phyloP scores from a whole-genome alignment of 495 filamentous ascomycete species.

The Aspergillus sparsus region DNA sequence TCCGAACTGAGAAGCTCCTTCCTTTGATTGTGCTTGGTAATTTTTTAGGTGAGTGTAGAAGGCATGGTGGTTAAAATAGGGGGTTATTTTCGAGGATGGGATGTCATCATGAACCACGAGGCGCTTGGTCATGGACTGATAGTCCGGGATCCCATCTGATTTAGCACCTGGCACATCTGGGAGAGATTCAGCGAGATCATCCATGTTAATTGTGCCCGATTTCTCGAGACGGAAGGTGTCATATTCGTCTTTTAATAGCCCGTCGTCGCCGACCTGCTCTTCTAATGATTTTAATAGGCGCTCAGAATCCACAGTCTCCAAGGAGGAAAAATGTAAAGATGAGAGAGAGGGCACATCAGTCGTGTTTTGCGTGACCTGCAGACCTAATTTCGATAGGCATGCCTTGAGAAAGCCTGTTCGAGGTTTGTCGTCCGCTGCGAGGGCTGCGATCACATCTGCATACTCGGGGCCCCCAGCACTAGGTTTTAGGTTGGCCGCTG shows the following conservation, averaged over 20 bases:
- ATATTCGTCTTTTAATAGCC: conserved; percentile 80
- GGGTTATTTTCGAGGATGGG: conserved; percentile 74
- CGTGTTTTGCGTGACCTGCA: conserved; percentile 70
- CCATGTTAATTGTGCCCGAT: conserved; percentile 63
- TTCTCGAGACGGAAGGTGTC: conserved; percentile 81
- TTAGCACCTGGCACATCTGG: conserved; percentile 30
- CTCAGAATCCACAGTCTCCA: conserved; percentile 61
- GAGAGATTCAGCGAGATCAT: conserved; percentile 54
- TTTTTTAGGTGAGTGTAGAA: conserved; percentile 73
- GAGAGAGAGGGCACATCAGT: conserved; percentile 79
- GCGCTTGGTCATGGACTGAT: conserved; percentile 70
- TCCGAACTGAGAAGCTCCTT: conserved; percentile 68
- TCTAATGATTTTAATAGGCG: conserved; percentile 66
- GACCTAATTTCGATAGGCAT: conserved; percentile 77
- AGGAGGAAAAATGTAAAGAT: conserved; percentile 77
- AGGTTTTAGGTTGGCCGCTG: conserved; percentile 71
- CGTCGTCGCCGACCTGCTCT: conserved; percentile 67
- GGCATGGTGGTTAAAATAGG: conserved; percentile 81
- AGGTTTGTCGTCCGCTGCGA: conserved; percentile 69
- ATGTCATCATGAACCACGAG: conserved; percentile 68
- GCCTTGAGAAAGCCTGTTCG: conserved; percentile 78
- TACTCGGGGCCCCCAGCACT: conserved; percentile 65
- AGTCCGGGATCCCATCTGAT: conserved; percentile 66
- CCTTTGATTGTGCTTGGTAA: conserved; percentile 59
- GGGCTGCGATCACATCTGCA: conserved; percentile 62